These are phyloP conservation scores for Mucor velutinosus DNA, from an alignment of 371 early-diverging fungal species.

Conservation along the genomic window DNA sequence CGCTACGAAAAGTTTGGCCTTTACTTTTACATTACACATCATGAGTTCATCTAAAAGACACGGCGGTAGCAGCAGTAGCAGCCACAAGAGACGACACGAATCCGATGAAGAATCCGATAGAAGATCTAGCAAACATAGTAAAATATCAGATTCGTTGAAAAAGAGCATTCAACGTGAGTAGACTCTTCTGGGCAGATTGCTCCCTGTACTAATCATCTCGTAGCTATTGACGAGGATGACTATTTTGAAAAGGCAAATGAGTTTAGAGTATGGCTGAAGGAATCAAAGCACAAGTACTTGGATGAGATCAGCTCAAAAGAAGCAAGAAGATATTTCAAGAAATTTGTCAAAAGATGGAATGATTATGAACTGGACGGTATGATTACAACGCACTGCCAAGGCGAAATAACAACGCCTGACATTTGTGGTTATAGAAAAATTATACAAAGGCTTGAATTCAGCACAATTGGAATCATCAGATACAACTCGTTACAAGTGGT, in stretches of 20 bases:
- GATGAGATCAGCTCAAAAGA: conserved; percentile 73
- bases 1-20: not conserved
- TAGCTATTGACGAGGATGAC: conserved; percentile 69
- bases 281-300: conserved; percentile 73
- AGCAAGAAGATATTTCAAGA: conserved; percentile 72
- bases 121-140: not conserved
- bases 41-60: conserved; percentile 6
- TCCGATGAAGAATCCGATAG: not conserved
- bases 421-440: conserved; percentile 48
- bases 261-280: conserved; percentile 81
- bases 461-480: conserved; percentile 64
- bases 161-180: not conserved
- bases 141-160: not conserved
- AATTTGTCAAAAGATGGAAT: conserved; percentile 82
- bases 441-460: conserved; percentile 69
- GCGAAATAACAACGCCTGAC: not conserved
- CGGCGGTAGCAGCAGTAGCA: not conserved
- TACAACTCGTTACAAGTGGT: conserved; percentile 78
- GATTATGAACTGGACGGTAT: conserved; percentile 62
- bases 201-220: not conserved
- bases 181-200: too few species aligned
- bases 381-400: not conserved
- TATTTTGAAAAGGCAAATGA: conserved; percentile 78
- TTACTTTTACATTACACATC: not conserved
- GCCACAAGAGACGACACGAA: not conserved